Conservation (phyloP, 1,284 basidiomycete species). For the Sutorius eximius region DNA sequence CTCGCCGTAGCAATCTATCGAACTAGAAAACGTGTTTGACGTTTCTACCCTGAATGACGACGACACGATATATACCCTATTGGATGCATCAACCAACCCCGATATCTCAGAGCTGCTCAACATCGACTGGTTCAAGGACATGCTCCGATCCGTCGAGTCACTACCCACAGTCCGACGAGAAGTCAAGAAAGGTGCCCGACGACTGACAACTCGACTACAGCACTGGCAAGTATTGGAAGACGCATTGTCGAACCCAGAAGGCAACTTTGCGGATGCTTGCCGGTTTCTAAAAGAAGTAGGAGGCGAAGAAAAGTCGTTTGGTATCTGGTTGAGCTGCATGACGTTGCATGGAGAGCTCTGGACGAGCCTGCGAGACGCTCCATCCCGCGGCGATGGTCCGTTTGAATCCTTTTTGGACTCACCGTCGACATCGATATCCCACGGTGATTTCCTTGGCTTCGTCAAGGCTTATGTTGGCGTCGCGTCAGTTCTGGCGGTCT, state of each 20-base stretch:
- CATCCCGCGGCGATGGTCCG: not conserved
- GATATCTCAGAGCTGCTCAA: slow-evolving; percentile 55
- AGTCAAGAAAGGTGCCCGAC: slow-evolving; percentile 44
- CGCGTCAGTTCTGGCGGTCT: slow-evolving; percentile 67
- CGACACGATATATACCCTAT: slow-evolving; percentile 51
- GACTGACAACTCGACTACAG: slow-evolving; percentile 49
- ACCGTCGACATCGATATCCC: slow-evolving; percentile 36
- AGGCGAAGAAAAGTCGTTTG: slow-evolving; percentile 62
- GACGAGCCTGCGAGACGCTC: slow-evolving; percentile 16
- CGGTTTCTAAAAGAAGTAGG: slow-evolving; percentile 57
- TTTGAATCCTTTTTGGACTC: slow-evolving; percentile 24
- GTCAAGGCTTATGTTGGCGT: slow-evolving; percentile 67
- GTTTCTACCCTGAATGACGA: slow-evolving; percentile 49
- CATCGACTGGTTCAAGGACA: slow-evolving; percentile 28
- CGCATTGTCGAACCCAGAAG: slow-evolving; percentile 53
- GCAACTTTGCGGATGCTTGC: slow-evolving; percentile 46
- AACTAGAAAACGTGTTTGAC: slow-evolving; percentile 56
- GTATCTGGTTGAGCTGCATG: slow-evolving; percentile 70
- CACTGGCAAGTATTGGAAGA: slow-evolving; percentile 65
- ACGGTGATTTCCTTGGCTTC: slow-evolving; percentile 62
- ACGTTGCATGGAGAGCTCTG: slow-evolving; percentile 53
- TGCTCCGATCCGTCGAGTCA: slow-evolving; percentile 42
- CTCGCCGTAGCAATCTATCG: slow-evolving; percentile 49
- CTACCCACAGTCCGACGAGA: slow-evolving; percentile 41
- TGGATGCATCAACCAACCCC: slow-evolving; percentile 61